Base-by-base conservation (phyloP, 176 grass and related monocot genomes). In the Aegilops longissima region DNA sequence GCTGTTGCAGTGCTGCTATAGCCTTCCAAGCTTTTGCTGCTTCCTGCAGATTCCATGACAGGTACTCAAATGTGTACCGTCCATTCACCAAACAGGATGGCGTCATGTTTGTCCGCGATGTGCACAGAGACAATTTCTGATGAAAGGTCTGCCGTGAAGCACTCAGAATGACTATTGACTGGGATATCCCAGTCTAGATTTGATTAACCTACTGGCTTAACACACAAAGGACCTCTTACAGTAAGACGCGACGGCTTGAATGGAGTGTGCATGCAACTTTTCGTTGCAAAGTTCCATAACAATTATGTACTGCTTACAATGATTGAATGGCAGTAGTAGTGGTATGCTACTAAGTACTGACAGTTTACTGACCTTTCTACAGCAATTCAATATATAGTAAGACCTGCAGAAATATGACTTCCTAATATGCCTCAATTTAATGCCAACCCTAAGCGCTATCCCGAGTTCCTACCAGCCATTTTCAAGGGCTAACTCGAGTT, bases 141-240 rank as follows among this genome's bases (percentile, higher is more conserved):
- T 96, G 90, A 94, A 98, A 94, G 65, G 58, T 98, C 73, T 87
- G 85, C 47, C 35, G 59, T 74, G 87, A 80, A 74, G 69, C 90
- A 45, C 34, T 92, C 38, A 66, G 84, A 63, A 91, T 87, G 77
- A 89, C 87, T 5, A 94, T 93, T 86, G 87, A 90, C 70, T 96
- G 94, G 94, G 87, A 98, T 64, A 86, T 96, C 23, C 52, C 38
- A 91, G 92, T 89, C 4, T 83, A 73, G 75, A 96, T 98, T 90
- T 91, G 94, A 89, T 44, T 94, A 33, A 94, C 90, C 8, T 98
- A 93, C 78, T 98, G 88, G 88, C 92, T 94, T 39, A 94, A 98
- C 87, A 94, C 92, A 61, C 94, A 98, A 83, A 91, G 82, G 63
- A 98, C 86, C 39, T 91, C 86, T 44, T 87, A 98, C 65, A 90